Evolutionary conservation across 345 rosid species (phyloP), one percentile per base, ranked within the genome.

Genomic region (Arabidopsis suecica): DNA sequence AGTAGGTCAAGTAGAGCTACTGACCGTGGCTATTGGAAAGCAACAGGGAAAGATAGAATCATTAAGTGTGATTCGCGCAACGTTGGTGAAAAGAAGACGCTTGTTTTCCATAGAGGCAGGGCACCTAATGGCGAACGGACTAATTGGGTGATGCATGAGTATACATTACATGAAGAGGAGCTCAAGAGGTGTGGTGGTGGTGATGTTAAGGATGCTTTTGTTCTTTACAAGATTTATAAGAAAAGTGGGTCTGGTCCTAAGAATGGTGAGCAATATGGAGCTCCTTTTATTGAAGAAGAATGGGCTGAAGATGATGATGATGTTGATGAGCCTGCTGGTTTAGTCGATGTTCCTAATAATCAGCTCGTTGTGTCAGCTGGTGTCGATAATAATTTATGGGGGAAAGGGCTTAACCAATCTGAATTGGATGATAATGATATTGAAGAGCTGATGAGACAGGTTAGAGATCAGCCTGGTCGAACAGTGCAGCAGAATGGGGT

Each of bases 91-190:
- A 93, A 91, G 85, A 91, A 93, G 83, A 91, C 98, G 42, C 86
- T 91, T 33, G 91, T 93, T 68, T 91, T 88, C 76, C 88, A 93
- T 37, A 78, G 77, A 71, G 97, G 98, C 30, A 91, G 94, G 30
- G 94, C 98, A 7, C 98, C 97, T 3, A 82, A 2, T 64, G 97
- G 98, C 18, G 78, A 83, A n/a, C 79, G 98, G 51, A 91, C 94
- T 36, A 89, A 93, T 75, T 93, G 98, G 98, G 97, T 91, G 57
- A 93, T 93, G 97, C 98, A 93, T 9, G 98, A 93, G 77, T 93
- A 93, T 70, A 83, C 94, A 0, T 20, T 93, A 61, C 91, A 89
- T 51, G 87, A 91, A 70, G 93, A 87, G 45, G 98, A 93, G 50
- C 89, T 89, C 9, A 83, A 82, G 69, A 83, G 87, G 66, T 91